Base-by-base conservation (phyloP, 495 filamentous ascomycete genomes). In the Lophiostoma macrostomum region DNA sequence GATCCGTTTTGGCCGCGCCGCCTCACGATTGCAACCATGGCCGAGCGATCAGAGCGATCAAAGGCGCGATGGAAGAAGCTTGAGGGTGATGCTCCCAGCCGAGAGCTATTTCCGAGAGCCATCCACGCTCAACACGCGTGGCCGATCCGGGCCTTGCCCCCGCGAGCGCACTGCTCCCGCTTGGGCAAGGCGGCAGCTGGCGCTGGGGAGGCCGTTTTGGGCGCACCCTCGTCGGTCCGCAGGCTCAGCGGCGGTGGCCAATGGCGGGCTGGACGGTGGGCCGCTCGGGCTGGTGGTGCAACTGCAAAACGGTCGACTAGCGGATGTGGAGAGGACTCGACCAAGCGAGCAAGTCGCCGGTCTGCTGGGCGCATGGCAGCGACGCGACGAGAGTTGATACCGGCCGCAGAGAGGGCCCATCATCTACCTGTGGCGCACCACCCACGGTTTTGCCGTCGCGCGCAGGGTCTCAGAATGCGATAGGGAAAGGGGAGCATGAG, bases 231-330 rank as follows among this genome's bases (percentile, higher is more conserved):
- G n/a, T n/a, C n/a, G n/a, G n/a, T n/a, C n/a, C n/a, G n/a, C n/a
- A n/a, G n/a, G n/a, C n/a, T 46, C 14, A 29, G 41, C 41, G 42
- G 22, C 20, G 27, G 14, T 31, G 39, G 32, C 58, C 56, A 48
- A 45, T 45, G 13, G 41, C 27, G 6, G 11, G 10, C n/a, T 6
- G 25, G 36, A 35, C 39, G 50, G 57, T 50, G 57, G 57, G 43
- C 27, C 42, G 48, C 34, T 34, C 28, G 6, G 39, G 29, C 27
- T 35, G 44, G 29, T 48, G 54, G 44, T 43, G 51, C 47, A 40
- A 52, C 39, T 27, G 52, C 52, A 49, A 48, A 56, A 61, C 58
- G 58, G 51, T 54, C 25, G 51, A 48, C 51, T 61, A 56, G 58
- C 46, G 40, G 58, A 22, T 30, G 49, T 39, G 35, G 55, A 38